Conservation (phyloP, 495 filamentous ascomycete genomes). For the Penicillium paxilli region DNA sequence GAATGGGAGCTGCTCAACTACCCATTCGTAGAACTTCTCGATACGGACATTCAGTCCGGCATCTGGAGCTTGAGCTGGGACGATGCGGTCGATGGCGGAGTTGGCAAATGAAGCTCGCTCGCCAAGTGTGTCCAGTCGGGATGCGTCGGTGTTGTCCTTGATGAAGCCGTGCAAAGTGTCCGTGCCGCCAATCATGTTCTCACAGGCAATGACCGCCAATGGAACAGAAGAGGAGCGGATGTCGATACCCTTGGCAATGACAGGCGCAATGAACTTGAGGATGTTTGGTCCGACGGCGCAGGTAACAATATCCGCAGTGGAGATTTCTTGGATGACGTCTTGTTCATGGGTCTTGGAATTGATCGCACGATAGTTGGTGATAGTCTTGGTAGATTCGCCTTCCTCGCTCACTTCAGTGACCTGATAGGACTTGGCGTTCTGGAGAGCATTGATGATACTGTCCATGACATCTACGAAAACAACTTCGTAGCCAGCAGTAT, state of each 20-base stretch:
- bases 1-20: conserved; percentile 84
- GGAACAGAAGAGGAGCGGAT: conserved; percentile 69
- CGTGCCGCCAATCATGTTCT: conserved; percentile 94
- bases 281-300: conserved; percentile 96
- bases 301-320: conserved; percentile 84
- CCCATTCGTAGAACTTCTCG: conserved; percentile 99
- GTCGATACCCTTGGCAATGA: conserved; percentile 89
- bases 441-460: conserved; percentile 70
- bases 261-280: conserved; percentile 91
- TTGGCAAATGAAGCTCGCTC: conserved; percentile 84
- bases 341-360: conserved; percentile 82
- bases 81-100: conserved; percentile 96
- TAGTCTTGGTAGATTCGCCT: conserved; percentile 75
- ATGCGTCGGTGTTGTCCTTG: conserved; percentile 66
- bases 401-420: conserved; percentile 91
- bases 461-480: conserved; percentile 94
- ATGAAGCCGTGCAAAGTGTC: conserved; percentile 79
- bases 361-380: conserved; percentile 93
- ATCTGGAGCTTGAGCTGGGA: conserved; percentile 79
- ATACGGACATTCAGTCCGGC: conserved; percentile 87
- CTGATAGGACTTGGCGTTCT: conserved; percentile 73
- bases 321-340: conserved; percentile 81
- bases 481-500: conserved; percentile 78
- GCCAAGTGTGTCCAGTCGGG: conserved; percentile 59
- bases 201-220: conserved; percentile 91